phyloP scores from a whole-genome alignment of 306 rosid genomes.

The Trifolium dubium region DNA sequence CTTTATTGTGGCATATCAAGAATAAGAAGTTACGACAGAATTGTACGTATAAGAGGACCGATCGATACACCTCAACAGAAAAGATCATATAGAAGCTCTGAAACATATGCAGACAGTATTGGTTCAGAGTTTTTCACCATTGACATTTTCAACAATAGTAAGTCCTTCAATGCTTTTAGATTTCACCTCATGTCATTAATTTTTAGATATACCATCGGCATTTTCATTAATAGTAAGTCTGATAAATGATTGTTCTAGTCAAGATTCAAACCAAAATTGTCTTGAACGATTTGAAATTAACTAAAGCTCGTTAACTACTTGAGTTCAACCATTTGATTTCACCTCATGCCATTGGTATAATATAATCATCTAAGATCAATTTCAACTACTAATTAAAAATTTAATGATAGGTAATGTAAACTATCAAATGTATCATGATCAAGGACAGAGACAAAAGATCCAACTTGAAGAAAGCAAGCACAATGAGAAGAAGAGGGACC shows the following conservation, averaged over 20 bases:
- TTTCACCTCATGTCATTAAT: not conserved
- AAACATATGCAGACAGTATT: conserved; percentile 53
- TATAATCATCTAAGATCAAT: not conserved
- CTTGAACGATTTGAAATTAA: no score
- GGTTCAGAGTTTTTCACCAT: conserved; percentile 28
- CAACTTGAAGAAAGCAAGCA: not conserved
- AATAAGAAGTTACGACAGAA: conserved; percentile 45
- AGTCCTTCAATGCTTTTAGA: conserved; percentile 26
- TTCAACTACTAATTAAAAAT: not conserved
- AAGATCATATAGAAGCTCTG: conserved; percentile 14
- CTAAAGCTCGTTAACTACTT: no score
- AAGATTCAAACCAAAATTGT: no score
- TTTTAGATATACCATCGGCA: no score
- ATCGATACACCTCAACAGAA: conserved; percentile 26
- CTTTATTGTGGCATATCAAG: conserved; percentile 68
- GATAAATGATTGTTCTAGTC: no score
- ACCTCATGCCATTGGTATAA: no score
- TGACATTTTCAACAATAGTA: conserved; percentile 43
- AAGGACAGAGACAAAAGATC: conserved; percentile 34
- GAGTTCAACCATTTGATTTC: no score
- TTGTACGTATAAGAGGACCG: conserved; percentile 51
- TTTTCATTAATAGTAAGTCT: no score
- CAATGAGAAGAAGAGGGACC: not conserved
- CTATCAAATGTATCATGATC: conserved; percentile 9
- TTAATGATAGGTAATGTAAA: conserved; percentile 37